Base-by-base conservation (phyloP, 768 basidiomycete species). In the Suillus paluster region DNA sequence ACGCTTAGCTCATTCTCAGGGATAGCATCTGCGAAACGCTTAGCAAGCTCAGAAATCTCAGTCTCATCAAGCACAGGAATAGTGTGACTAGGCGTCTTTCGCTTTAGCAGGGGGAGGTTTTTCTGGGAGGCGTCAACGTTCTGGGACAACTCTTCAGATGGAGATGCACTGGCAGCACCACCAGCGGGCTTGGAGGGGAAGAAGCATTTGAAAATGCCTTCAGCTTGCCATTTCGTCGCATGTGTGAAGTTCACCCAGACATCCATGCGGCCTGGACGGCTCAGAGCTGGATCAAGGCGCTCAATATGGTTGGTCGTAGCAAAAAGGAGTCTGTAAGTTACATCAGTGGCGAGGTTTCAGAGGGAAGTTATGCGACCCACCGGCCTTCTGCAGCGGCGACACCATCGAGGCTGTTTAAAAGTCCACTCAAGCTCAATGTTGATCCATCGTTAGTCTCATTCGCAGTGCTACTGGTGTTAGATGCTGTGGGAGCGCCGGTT, bases 291-390 rank as follows among this genome's bases (percentile, higher is more conserved):
- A 75, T 97, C 95, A 38, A 97, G 83, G 50, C 93, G 89, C 71
- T 97, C 94, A 68, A 95, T 93, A 72, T 97, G 95, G 77, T 97
- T 97, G 12, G 93, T 95, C 8, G 93, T 95, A 58, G 94, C 94
- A 74, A 96, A 95, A 11, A 96, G 81, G 62, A 97, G 83, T 44
- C 92, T 89, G 68, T 58, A 55, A 64, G 62, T 52, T 4, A 93
- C 94, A 57, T 94, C 94, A 74, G 95, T 94, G 11, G 95, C 80
- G 61, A 95, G 81, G 45, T 90, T 88, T 68, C 58, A 55, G 62
- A 65, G 64, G 63, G 52, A 44, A 63, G 56, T 39, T 27, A 30
- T 62, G 55, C 50, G 5, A 81, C 90, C 68, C 71, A 92, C 89
- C 92, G 87, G 74, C 92, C 92, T 74, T 94, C 90, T 62, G 90